Base-by-base conservation (phyloP, 805 yeast genomes). In the Saturnispora serradocipensis region DNA sequence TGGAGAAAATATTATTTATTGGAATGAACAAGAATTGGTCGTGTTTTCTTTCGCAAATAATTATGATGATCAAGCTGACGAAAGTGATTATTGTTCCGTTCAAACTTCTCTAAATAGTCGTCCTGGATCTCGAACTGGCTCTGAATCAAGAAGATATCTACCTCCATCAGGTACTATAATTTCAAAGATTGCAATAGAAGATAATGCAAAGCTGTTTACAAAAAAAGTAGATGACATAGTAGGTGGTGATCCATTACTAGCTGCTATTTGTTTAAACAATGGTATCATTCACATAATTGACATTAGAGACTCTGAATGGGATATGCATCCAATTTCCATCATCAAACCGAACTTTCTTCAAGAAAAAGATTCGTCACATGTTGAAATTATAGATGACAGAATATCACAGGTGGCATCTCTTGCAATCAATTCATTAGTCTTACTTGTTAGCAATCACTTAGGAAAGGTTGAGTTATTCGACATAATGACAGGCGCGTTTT, bases 391-490 rank as follows among this genome's bases (percentile, higher is more conserved):
- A 30, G 35, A 25, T 35, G 52, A 10, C 49, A 55, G 38, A 50
- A 54, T 61, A 7, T 71, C 66, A 0, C 62, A 64, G 4, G 49
- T 66, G 10, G 61, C 65, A 2, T 61, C 65, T 20, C 51, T 67
- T 2, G 59, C 62, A 3, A 45, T 69, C 13, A 67, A 61, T 47
- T 56, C 68, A 1, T 39, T 61, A 43, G 61, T 68, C 7, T 50
- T 63, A 22, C 59, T 71, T 8, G 64, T 75, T 7, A 75, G 77
- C 0, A 73, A 74, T 2, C 69, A 63, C 52, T 68, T 72, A 53
- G 80, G 80, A 2, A 64, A 63, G 46, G 64, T 70, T 27, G 71
- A 72, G 48, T 44, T 75, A 16, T 72, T 72, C 59, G 72, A 76
- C 58, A 58, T 70, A 1, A 63, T 67, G 48, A 73, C 75, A 0